phyloP scores from a whole-genome alignment of 2,329 filamentous ascomycete genomes.

The Sclerotinia nivalis region DNA sequence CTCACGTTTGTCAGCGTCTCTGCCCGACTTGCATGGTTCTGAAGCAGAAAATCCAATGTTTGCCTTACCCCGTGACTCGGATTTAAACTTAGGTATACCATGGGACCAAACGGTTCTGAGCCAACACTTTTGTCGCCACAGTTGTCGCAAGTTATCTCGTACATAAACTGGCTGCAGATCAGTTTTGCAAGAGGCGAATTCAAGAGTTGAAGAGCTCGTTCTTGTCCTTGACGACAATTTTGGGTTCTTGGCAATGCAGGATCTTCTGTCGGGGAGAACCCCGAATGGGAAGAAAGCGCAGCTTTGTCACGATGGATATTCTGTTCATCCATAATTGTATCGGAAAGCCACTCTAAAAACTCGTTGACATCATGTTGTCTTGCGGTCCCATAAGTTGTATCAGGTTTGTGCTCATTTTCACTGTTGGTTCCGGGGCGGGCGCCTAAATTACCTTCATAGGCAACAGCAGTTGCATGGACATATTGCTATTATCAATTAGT shows the following conservation, averaged over 20 bases:
- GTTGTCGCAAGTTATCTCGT: not conserved
- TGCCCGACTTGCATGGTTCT: not conserved
- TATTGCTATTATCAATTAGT: constrained; percentile 30
- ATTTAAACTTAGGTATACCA: not conserved
- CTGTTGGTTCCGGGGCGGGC: too few species aligned
- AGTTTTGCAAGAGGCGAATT: constrained; percentile 3
- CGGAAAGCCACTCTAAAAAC: constrained; percentile 17
- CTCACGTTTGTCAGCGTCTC: not conserved
- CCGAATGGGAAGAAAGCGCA: not conserved
- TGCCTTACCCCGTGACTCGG: not conserved
- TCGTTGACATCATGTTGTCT: constrained; percentile 22
- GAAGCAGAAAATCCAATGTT: not conserved
- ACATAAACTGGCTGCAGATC: not conserved
- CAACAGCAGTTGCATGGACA: constrained; percentile 31
- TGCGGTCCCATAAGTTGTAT: constrained; percentile 9
- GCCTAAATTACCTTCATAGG: not conserved
- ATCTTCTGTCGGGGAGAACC: not conserved
- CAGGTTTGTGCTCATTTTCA: not conserved
- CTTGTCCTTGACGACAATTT: constrained; percentile 14
- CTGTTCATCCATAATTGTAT: constrained; percentile 7
- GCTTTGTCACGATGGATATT: constrained; percentile 2
- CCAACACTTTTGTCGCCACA: not conserved
- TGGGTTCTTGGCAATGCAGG: constrained; percentile 7
- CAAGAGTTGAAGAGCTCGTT: not conserved
- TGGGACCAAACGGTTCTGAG: not conserved